A percentile compares a stretch with the other conserved stretches of the same genome.
Evolutionary conservation across 257 asterid genomes (phyloP).

Genomic region (Vinca minor): DNA sequence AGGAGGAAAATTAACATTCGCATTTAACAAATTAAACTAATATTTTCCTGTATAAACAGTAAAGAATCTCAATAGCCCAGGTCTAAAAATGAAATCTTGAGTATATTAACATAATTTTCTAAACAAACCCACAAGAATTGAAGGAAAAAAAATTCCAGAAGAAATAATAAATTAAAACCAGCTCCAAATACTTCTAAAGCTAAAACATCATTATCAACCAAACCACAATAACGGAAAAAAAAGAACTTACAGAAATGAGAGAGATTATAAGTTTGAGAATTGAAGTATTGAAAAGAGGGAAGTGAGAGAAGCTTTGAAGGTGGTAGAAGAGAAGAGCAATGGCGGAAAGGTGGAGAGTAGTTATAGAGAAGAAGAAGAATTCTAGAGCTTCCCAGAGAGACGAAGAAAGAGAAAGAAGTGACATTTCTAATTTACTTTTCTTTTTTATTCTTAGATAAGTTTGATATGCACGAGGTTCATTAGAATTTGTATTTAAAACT

Average conservation of each 20-base stretch:
- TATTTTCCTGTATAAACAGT: neutral
- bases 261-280: neutral
- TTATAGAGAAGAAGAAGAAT: neutral
- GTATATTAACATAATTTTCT: neutral
- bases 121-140: neutral
- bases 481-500: no score
- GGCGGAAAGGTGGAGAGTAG: neutral
- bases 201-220: neutral
- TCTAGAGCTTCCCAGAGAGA: conserved; percentile 13
- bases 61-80: neutral
- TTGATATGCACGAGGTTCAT: no score
- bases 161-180: neutral
- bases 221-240: neutral
- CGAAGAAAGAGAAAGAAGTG: neutral
- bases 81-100: neutral
- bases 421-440: neutral
- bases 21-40: neutral
- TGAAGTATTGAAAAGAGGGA: neutral
- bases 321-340: neutral
- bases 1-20: neutral
- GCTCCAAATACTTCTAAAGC: neutral
- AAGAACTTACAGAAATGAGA: conserved; percentile 4
- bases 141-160: neutral
- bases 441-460: neutral
- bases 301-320: neutral